Base-by-base conservation (phyloP, 805 yeast species). In the Suhomyces prunicola region DNA sequence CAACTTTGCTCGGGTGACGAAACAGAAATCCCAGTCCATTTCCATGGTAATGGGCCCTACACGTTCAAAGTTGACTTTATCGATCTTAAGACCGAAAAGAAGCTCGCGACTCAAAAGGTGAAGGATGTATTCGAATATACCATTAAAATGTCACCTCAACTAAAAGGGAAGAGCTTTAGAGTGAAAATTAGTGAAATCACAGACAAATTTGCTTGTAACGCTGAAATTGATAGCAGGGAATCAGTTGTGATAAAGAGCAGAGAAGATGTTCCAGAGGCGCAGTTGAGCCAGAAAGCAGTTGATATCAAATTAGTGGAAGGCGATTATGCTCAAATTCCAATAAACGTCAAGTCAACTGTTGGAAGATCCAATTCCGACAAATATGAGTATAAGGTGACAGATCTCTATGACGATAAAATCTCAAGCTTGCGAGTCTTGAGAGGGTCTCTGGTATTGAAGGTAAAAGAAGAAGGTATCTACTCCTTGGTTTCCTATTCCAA, bases 31-130 rank as follows among this genome's bases (percentile, higher is more conserved):
- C 85, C 86, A 0, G 76, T 93, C 4, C 64, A 67, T 8, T 78
- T 94, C 22, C 83, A 81, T 47, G 99, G 99, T 12, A 84, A 85
- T 57, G 81, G 87, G 0, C 98, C 98, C 4, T 90, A 87, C 59
- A 72, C 80, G 2, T 74, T 94, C 50, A 76, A 74, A 22, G 92
- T 91, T 68, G 88, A 84, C 50, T 71, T 93, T 22, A 67, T 87
- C 17, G 86, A 86, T 50, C 68, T 71, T 6, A 47, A 52, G 12
- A 56, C 66, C 2, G 61, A 63, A 3, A 56, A 59, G 17, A 60
- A 61, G 23, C 49, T 63, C 8, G 48, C 54, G 2, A 56, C 67
- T 1, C 77, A 70, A 47, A 66, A 69, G 0, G 66, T 79, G 6
- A 71, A 73, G 8, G 74, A 57, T 12, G 59, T 53, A 31, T 50